Percentiles rank a stretch among this genome's conserved stretches.
phyloP scores from a whole-genome alignment of 208 protist species.

The Leishmania major region DNA sequence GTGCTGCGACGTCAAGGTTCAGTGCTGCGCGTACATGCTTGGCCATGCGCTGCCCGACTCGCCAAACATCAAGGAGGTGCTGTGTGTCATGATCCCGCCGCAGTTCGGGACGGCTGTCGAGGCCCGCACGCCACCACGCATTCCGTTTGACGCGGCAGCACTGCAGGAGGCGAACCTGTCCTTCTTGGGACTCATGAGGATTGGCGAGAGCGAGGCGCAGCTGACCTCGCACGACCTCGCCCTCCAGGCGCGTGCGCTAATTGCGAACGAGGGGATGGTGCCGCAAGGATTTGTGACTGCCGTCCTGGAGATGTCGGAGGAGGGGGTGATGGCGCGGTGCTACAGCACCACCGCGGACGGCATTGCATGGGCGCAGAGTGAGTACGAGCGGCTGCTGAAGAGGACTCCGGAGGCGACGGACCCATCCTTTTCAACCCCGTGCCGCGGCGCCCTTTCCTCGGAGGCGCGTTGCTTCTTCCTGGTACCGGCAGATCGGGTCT shows the following conservation, averaged over 20 bases:
- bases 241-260: constrained; percentile 73
- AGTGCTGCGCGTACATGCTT: constrained; percentile 86
- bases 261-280: constrained; percentile 64
- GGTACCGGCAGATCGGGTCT: constrained; percentile 66
- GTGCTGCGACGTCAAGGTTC: constrained; percentile 83
- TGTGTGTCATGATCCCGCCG: constrained; percentile 86
- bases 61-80: constrained; percentile 88
- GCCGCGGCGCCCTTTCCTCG: constrained; percentile 65
- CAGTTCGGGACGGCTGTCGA: constrained; percentile 77
- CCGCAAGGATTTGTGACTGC: constrained; percentile 38
- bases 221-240: constrained; percentile 84
- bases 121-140: constrained; percentile 59
- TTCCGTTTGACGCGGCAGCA: constrained; percentile 64
- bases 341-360: constrained; percentile 83
- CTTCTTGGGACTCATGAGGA: constrained; percentile 78
- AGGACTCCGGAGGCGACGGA: constrained; percentile 56
- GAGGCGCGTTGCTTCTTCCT: constrained; percentile 81
- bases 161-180: constrained; percentile 75
- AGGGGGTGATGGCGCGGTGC: constrained; percentile 74
- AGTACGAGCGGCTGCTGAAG: constrained; percentile 59
- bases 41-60: constrained; percentile 82
- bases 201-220: constrained; percentile 65
- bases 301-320: constrained; percentile 63
- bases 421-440: constrained; percentile 50
- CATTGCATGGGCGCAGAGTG: constrained; percentile 69